Evolutionary conservation across 2,329 filamentous ascomycete species (phyloP).

Genomic region (Sporothrix curviconia): DNA sequence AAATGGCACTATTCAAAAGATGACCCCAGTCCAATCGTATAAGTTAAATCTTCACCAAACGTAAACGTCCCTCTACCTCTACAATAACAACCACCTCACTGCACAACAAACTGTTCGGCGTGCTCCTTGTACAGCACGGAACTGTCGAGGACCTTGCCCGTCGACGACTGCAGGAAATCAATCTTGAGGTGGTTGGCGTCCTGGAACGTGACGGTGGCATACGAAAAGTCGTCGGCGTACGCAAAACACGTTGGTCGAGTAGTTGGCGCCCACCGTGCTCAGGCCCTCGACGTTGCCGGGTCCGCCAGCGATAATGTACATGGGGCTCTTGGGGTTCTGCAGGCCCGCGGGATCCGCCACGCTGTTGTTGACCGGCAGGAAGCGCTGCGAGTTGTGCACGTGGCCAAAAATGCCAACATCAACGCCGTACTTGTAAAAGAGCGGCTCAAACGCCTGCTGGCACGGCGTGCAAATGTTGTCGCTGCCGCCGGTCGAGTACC

Average conservation of each 20-base stretch:
- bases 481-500: slow-evolving; percentile 37
- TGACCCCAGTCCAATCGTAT: no score
- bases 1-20: no score
- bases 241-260: slow-evolving; percentile 41
- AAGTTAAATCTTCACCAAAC: no score
- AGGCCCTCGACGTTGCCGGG: slow-evolving; percentile 52
- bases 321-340: slow-evolving; percentile 35
- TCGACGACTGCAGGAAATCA: slow-evolving; percentile 43
- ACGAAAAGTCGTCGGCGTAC: slow-evolving; percentile 47
- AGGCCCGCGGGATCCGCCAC: slow-evolving; percentile 32
- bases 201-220: slow-evolving; percentile 41
- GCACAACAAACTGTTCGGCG: slow-evolving; percentile 37
- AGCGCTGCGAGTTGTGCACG: slow-evolving; percentile 52
- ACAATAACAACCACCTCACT: no score
- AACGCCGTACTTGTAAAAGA: slow-evolving; percentile 51
- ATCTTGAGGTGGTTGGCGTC: slow-evolving; percentile 41
- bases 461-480: slow-evolving; percentile 37
- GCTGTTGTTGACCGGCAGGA: slow-evolving; percentile 35
- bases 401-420: slow-evolving; percentile 52
- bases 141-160: slow-evolving; percentile 41
- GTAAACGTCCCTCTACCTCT: no score
- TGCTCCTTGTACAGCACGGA: slow-evolving; percentile 45
- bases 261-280: slow-evolving; percentile 34
- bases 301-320: slow-evolving; percentile 51
- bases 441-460: slow-evolving; percentile 45